Base-by-base conservation (phyloP, 2,329 filamentous ascomycete genomes). In the Colletotrichum costaricense region DNA sequence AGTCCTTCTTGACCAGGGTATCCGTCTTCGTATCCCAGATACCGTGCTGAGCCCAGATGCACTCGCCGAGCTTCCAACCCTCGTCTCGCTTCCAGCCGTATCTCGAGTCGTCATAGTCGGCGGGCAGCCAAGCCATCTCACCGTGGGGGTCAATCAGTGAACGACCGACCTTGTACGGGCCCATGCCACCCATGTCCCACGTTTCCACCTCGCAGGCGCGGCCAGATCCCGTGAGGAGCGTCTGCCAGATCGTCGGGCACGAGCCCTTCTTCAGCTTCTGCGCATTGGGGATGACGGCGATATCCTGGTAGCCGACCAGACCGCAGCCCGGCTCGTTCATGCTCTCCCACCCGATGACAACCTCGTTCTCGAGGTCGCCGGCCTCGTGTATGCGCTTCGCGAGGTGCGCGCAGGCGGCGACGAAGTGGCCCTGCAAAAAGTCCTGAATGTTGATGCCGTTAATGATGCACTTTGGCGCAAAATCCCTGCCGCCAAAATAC, bases 371-470 rank as follows among this genome's bases (percentile, higher is more conserved):
- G 14, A 99, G 86, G 80, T 95, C 95, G 0, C 95, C 95, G 1
- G 97, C 95, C 78, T 98, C 95, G 71, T 95, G 92, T 76, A 99
- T 97, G 71, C 93, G 90, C 80, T 90, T 89, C 0, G 95, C 96
- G 8, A 99, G 88, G 80, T 98, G 93, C 24, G 89, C 91, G 76
- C 94, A 93, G 22, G 97, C 95, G 38, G 86, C 87, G 75, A 98
- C 87, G 76, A 95, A 98, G 81, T 98, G 97, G 38, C 90, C 88
- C 80, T 98, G 95, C 14, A 99, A 86, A 80, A 95, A 99, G 78
- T 99, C 96, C 79, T 98, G 96, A 69, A 99, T 98, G 80, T 99
- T 99, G 80, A 95, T 88, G 54, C 95, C 95, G 80, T 99, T 92
- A 69, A 99, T 96, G 76, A 98, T 93, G 77, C 96, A 98, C 79